Conservation (phyloP, 345 rosid genomes). For the Brassica juncea region DNA sequence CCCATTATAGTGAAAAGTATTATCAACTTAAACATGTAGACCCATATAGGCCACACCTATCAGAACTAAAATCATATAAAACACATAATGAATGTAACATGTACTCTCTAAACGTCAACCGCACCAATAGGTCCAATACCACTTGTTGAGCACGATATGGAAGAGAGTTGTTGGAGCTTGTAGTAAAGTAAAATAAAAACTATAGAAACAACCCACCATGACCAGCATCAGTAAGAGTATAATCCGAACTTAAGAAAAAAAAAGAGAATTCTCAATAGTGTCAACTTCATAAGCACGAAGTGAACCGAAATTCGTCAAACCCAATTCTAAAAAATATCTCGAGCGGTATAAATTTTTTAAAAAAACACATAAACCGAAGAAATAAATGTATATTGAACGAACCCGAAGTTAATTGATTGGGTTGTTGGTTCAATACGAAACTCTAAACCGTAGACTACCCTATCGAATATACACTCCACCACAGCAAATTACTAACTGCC, state of each 20-base stretch:
- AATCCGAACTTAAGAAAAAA: constrained; percentile 51
- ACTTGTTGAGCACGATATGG: not conserved
- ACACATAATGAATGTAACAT: not conserved
- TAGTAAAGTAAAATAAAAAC: not conserved
- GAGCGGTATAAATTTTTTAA: too few species aligned
- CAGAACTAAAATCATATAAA: not conserved
- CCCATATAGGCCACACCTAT: not conserved
- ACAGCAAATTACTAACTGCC: not conserved
- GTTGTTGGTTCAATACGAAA: not conserved
- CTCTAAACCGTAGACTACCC: not conserved
- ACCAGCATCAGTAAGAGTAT: constrained; percentile 82
- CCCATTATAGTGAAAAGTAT: not conserved
- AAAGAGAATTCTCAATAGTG: constrained; percentile 56
- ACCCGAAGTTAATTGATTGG: not conserved
- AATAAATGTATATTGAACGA: not conserved
- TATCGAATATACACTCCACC: not conserved
- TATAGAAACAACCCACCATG: constrained; percentile 58
- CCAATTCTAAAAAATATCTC: too few species aligned
- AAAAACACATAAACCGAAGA: constrained; percentile 70
- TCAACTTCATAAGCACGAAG: constrained; percentile 60
- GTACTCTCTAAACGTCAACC: constrained; percentile 9
- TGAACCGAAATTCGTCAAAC: too few species aligned
- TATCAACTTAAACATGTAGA: not conserved
- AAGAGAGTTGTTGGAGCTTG: constrained; percentile 15
- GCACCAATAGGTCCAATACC: not conserved